A percentile compares a stretch with the other conserved stretches of the same genome.
Evolutionary conservation across 108 stramenopile genomes (phyloP).

Genomic region (Asterionellopsis glacialis): DNA sequence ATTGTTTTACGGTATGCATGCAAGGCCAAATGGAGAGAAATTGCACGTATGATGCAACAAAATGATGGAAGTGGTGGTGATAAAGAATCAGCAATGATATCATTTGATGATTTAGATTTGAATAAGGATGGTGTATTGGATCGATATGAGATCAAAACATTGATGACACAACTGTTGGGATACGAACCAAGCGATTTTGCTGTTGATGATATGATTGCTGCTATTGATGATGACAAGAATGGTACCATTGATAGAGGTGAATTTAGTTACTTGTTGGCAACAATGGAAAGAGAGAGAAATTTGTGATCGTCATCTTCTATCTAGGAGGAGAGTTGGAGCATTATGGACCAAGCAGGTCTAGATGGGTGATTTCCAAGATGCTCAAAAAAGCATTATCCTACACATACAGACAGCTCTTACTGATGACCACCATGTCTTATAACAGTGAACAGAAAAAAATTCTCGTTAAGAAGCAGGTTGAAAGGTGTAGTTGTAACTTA

Average conservation of each 20-base stretch:
- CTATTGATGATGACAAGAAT: slow-evolving; percentile 64
- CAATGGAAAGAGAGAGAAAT: slow-evolving; percentile 28
- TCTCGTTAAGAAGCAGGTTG: too few relatives aligned
- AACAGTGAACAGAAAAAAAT: too few relatives aligned
- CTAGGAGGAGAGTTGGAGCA: too few relatives aligned
- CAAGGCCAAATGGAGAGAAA: slow-evolving; percentile 50
- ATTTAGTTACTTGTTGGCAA: slow-evolving; percentile 45
- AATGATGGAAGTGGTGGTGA: too few relatives aligned
- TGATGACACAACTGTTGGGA: slow-evolving; percentile 40
- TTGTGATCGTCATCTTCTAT: background rate
- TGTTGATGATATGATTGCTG: slow-evolving; percentile 60
- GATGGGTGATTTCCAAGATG: too few relatives aligned
- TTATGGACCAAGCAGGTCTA: too few relatives aligned
- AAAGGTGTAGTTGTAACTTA: too few relatives aligned
- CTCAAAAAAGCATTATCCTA: too few relatives aligned
- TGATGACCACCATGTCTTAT: too few relatives aligned
- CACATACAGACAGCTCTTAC: too few relatives aligned
- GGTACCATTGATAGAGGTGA: slow-evolving; percentile 70
- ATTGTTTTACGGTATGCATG: slow-evolving; percentile 57
- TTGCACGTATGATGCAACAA: slow-evolving; percentile 8
- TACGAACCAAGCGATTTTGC: slow-evolving; percentile 56
- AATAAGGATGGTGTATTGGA: slow-evolving; percentile 63
- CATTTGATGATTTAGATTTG: slow-evolving; percentile 62
- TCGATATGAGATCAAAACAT: slow-evolving; percentile 42
- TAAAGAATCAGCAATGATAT: too few relatives aligned